Base-by-base conservation (phyloP, 1,139 yeast species). In the Debaryomyces udenii region DNA sequence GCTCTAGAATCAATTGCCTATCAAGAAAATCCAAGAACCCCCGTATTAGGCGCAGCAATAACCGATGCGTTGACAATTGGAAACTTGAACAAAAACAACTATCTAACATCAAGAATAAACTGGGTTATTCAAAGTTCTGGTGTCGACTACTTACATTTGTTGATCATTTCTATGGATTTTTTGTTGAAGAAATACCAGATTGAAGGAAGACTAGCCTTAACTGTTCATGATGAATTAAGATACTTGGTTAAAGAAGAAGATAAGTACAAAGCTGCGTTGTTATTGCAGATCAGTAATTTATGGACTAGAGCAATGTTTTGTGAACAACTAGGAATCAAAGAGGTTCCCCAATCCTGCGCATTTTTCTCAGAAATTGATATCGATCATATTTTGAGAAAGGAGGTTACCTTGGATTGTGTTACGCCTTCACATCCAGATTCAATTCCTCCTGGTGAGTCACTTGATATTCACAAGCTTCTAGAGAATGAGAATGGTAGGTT, bases 41-140 rank as follows among this genome's bases (percentile, higher is more conserved):
- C 99, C 0, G 93, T 88, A 1, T 65, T 94, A 7, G 97, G 97
- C 1, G 96, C 98, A 3, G 85, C 96, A 9, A 90, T 94, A 37
- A 93, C 99, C 0, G 82, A 82, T 46, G 96, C 99, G 0, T 68
- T 94, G 43, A 76, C 79, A 47, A 76, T 79, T 36, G 68, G 72
- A 41, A 83, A 91, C 56, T 74, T 94, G 54, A 80, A 80, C 43
- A 70, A 78, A 34, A 72, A 72, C 46, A 81, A 81, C 43, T 93
- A 85, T 60, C 66, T 93, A 53, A 94, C 99, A 0, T 89, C 97
- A 2, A 68, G 99, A 54, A 86, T 91, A 48, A 94, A 94, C 57
- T 94, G 99, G 99, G 88, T 96, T 0, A 94, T 94, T 56, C 99
- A 94, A 61, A 89, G 97, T 31, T 89, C 97, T 1, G 99, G 99